These are phyloP conservation scores for Roridomyces roridus DNA, from an alignment of 768 basidiomycete genomes.

Conservation along the genomic window DNA sequence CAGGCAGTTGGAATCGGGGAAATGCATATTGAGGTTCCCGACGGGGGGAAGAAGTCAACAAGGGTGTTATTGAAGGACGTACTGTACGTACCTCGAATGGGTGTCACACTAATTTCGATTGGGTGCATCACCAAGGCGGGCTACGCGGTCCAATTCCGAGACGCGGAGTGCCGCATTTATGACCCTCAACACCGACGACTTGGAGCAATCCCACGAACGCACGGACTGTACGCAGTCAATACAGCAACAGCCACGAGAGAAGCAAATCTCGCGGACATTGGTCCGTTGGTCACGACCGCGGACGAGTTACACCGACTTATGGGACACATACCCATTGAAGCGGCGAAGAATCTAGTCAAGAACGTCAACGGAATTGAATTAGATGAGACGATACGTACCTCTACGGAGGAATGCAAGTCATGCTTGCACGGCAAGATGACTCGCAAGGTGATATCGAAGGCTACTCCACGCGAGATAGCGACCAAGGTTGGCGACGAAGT, in stretches of 20 bases:
- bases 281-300: slow-evolving; percentile 20
- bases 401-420: slow-evolving; percentile 30
- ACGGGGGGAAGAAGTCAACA: slow-evolving; percentile 20
- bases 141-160: slow-evolving; percentile 27
- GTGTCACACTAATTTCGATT: slow-evolving; percentile 38
- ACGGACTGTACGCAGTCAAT: slow-evolving; percentile 15
- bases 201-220: slow-evolving; percentile 2
- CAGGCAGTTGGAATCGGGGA: slow-evolving; percentile 38
- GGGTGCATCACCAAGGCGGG: slow-evolving; percentile 33
- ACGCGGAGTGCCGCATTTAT: slow-evolving; percentile 29
- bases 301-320: slow-evolving; percentile 32
- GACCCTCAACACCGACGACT: background rate
- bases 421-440: slow-evolving; percentile 36
- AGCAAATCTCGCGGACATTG: background rate
- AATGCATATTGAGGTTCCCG: slow-evolving; percentile 31
- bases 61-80: slow-evolving; percentile 34
- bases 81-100: slow-evolving; percentile 35
- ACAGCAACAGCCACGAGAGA: background rate
- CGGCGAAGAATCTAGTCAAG: slow-evolving; percentile 28
- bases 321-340: slow-evolving; percentile 32
- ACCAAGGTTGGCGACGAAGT: slow-evolving; percentile 35
- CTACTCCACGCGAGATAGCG: slow-evolving; percentile 18
- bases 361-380: slow-evolving; percentile 34
- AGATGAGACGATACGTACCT: slow-evolving; percentile 17
- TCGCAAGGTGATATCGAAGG: slow-evolving; percentile 31